phyloP scores from a whole-genome alignment of 345 rosid species.

The Euphorbia tirucalli region DNA sequence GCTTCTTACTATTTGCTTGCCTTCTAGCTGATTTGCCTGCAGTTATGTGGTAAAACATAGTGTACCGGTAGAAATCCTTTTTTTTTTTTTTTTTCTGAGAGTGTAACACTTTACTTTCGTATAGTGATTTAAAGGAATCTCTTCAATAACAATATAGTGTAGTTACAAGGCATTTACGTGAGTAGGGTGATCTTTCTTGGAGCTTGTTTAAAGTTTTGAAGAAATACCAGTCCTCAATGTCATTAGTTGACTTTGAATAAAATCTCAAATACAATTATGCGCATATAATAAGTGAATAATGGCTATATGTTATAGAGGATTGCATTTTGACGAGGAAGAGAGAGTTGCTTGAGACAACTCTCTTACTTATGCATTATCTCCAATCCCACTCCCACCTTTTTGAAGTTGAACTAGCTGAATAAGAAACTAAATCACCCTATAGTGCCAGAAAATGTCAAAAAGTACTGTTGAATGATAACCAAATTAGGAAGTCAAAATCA shows the following conservation, averaged over 20 bases:
- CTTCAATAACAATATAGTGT: background rate
- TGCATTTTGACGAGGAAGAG: background rate
- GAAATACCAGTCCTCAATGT: background rate
- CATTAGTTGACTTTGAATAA: background rate
- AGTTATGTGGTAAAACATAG: background rate
- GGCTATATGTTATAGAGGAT: background rate
- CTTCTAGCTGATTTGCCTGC: background rate
- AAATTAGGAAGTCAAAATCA: background rate
- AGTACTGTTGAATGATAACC: background rate
- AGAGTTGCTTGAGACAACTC: background rate
- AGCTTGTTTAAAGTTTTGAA: background rate
- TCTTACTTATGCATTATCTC: background rate
- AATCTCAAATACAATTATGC: background rate
- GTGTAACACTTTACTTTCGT: background rate
- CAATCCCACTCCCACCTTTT: background rate
- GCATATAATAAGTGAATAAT: background rate
- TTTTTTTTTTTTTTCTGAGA: background rate
- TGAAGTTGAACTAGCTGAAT: background rate
- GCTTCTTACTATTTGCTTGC: conserved; percentile 3
- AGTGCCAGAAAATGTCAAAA: background rate
- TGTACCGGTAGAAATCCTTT: background rate
- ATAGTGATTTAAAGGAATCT: background rate
- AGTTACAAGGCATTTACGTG: background rate
- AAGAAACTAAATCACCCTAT: background rate
- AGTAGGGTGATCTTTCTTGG: background rate